These are phyloP conservation scores for Acacia pycnantha DNA, from an alignment of 331 rosid genomes.

Conservation along the genomic window DNA sequence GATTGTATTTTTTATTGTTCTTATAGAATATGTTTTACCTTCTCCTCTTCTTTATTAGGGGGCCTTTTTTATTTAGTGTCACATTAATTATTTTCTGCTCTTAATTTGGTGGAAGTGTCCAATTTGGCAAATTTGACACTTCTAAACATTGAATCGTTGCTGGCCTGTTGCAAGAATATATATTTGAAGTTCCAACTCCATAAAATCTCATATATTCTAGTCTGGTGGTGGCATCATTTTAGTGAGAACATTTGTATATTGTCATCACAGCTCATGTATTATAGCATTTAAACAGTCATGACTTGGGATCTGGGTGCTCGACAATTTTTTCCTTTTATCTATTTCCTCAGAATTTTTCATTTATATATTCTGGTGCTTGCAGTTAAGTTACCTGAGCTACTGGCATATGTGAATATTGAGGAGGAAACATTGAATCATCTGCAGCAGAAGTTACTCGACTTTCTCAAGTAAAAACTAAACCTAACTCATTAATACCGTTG, in stretches of 20 bases:
- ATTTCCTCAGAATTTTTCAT: constrained; percentile 16
- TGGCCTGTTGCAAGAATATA: constrained; percentile 22
- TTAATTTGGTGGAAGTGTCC: constrained; percentile 20
- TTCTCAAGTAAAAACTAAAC: constrained; percentile 65
- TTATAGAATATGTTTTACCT: background rate
- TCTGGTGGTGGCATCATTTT: background rate
- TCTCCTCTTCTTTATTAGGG: constrained; percentile 3
- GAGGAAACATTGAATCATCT: constrained; percentile 77
- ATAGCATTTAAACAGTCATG: constrained; percentile 17
- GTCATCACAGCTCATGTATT: background rate
- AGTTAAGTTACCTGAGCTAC: constrained; percentile 95
- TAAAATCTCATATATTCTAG: constrained; percentile 2
- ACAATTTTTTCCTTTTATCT: background rate
- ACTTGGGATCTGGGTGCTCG: constrained; percentile 7
- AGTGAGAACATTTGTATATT: constrained; percentile 1
- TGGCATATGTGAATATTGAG: constrained; percentile 83
- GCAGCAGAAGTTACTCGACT: constrained; percentile 81
- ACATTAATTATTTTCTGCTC: constrained; percentile 9
- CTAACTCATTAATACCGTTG: constrained; percentile 11
- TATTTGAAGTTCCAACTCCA: background rate
- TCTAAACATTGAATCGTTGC: constrained; percentile 6
- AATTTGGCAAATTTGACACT: background rate
- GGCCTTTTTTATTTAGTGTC: constrained; percentile 16
- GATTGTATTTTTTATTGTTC: background rate
- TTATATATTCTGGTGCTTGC: constrained; percentile 49